phyloP scores from a whole-genome alignment of 2,329 filamentous ascomycete species.

The Xylaria sp. region DNA sequence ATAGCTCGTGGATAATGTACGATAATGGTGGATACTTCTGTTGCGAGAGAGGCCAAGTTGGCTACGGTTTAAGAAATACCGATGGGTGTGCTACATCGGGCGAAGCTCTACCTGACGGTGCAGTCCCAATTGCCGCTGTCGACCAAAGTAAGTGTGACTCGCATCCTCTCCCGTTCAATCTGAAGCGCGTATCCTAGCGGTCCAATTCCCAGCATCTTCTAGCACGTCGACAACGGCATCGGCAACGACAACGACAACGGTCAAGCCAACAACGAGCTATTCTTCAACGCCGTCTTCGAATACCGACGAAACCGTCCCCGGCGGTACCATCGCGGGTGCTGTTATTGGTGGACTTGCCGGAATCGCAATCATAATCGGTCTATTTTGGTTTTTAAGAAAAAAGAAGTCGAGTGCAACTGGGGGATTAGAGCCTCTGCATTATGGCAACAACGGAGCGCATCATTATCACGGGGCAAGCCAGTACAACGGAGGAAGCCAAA shows the following conservation, averaged over 20 bases:
- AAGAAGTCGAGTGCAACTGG: neutral
- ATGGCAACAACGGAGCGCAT: neutral
- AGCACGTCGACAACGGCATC: conserved; percentile 9
- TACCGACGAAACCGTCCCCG: neutral
- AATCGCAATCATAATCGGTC: conserved; percentile 30
- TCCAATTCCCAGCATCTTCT: conserved; percentile 6
- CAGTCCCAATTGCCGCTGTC: conserved; percentile 36
- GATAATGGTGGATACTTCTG: conserved; percentile 42
- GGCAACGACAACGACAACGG: neutral
- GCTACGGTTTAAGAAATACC: conserved; percentile 31
- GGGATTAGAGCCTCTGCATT: no score
- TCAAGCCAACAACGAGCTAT: neutral
- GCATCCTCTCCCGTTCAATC: neutral
- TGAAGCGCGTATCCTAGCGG: conserved; percentile 5
- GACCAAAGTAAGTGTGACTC: conserved; percentile 36
- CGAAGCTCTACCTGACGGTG: conserved; percentile 29
- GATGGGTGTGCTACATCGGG: conserved; percentile 38
- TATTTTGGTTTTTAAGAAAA: conserved; percentile 33
- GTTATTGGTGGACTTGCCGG: conserved; percentile 36
- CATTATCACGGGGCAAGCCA: neutral
- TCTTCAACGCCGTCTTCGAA: conserved; percentile 2
- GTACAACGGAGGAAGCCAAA: neutral
- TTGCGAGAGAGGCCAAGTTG: conserved; percentile 39
- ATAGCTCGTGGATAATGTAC: conserved; percentile 40
- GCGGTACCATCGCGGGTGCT: conserved; percentile 35